Base-by-base conservation (phyloP, 2,329 filamentous ascomycete genomes). In the Cladosporium sp. region DNA sequence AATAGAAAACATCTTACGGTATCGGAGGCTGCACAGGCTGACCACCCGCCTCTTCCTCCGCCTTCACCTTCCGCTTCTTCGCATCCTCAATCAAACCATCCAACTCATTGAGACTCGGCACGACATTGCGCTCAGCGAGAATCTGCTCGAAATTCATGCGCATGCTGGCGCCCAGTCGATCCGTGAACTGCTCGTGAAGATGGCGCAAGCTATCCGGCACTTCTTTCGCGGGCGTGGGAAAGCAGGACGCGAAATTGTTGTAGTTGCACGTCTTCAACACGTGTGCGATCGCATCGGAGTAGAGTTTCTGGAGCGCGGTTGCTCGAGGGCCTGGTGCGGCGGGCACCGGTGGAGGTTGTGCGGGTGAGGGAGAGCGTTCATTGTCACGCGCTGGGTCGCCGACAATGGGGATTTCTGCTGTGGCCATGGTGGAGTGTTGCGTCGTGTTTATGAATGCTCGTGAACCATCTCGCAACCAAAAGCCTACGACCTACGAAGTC, bases 241-340 rank as follows among this genome's bases (percentile, higher is more conserved):
- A 85, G 59, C 82, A 85, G 19, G 79, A 70, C 0, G 79, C 74
- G 63, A 85, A 85, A 58, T 83, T 84, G 43, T 72, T 69, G 62
- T 82, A 79, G 8, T 75, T 80, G 64, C 80, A 82, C 45, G 80
- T 80, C 55, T 78, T 77, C n/a, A 84, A 64, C 1, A 82, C 80
- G 54, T 80, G 78, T 9, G 74, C 72, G 18, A 84, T 73, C 13
- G 82, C 81, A 53, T 80, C 73, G 48, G 72, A 70, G 69, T 82
- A 85, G 56, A 84, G 74, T 56, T 80, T 79, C 59, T 80, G 75
- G 7, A 85, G 71, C 42, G 77, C 77, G 41, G 77, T 73, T 19
- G 80, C 82, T 68, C 82, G 82, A 20, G 77, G 79, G 27, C 82
- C 80, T 2, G 80, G 81, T 1, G 78, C 69, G 27, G 75, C 68